A percentile compares a stretch with the other conserved stretches of the same genome.
These are phyloP conservation scores for Pseudogymnoascus sp. DNA, from an alignment of 2,329 filamentous ascomycete species.

Conservation along the genomic window DNA sequence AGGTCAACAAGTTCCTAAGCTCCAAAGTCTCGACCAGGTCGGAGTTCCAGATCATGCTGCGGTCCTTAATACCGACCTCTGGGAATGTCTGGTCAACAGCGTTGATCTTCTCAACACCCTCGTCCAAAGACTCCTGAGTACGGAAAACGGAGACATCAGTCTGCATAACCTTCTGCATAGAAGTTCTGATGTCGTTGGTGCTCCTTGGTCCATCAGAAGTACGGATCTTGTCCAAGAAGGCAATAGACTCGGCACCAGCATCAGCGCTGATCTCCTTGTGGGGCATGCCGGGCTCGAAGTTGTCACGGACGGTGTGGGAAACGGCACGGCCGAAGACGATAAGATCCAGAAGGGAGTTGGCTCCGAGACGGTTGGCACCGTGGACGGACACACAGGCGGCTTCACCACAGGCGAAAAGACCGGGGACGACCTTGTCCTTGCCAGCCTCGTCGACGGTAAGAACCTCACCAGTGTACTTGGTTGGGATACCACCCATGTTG, in stretches of 20 bases:
- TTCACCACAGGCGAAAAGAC: conserved; percentile 94
- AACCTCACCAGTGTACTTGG: conserved; percentile 94
- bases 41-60: conserved; percentile 99
- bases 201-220: conserved; percentile 77
- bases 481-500: conserved; percentile 99
- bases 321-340: conserved; percentile 97
- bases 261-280: conserved; percentile 76
- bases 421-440: conserved; percentile 87
- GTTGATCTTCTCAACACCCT: conserved; percentile 82
- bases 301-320: conserved; percentile 93
- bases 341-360: conserved; percentile 95
- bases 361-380: conserved; percentile 93
- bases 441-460: conserved; percentile 79
- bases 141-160: conserved; percentile 95
- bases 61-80: conserved; percentile 90
- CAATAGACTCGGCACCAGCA: conserved; percentile 80
- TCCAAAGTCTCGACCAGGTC: conserved; percentile 95
- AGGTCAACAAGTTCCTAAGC: conserved; percentile 89
- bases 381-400: conserved; percentile 96
- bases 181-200: conserved; percentile 78
- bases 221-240: conserved; percentile 76
- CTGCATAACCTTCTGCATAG: conserved; percentile 99
- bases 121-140: conserved; percentile 85
- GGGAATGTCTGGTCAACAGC: conserved; percentile 74
- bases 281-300: conserved; percentile 74